A percentile compares a stretch with the other conserved stretches of the same genome.
phyloP scores from a whole-genome alignment of 768 basidiomycete genomes.

The Phanerochaete carnosa region DNA sequence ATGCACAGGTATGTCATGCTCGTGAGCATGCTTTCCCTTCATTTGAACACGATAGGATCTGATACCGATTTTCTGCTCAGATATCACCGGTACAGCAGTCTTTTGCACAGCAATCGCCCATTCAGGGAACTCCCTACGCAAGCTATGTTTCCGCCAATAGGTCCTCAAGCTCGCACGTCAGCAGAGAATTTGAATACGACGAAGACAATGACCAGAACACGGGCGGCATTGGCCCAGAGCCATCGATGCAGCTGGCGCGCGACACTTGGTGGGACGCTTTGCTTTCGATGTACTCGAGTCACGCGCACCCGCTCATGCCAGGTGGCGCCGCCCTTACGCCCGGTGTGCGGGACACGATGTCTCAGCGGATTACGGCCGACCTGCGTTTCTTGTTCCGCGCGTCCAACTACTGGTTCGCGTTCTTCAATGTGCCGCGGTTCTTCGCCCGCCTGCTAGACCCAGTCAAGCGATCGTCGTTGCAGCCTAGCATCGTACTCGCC shows the following conservation, averaged over 20 bases:
- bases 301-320: constrained; percentile 12
- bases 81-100: constrained; percentile 2
- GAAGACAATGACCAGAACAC: constrained; percentile 6
- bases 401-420: constrained; percentile 72
- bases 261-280: constrained; percentile 82
- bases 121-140: not conserved
- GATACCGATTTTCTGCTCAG: not conserved
- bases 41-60: not conserved
- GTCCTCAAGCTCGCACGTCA: not conserved
- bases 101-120: not conserved
- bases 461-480: constrained; percentile 49
- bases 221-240: constrained; percentile 36
- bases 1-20: constrained; percentile 6
- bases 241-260: constrained; percentile 63
- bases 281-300: constrained; percentile 45
- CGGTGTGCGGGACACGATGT: constrained; percentile 44
- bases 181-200: not conserved
- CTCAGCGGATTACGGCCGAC: constrained; percentile 47
- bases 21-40: not conserved
- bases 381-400: constrained; percentile 61
- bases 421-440: constrained; percentile 70
- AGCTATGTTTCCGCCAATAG: not conserved
- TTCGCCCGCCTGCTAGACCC: constrained; percentile 57
- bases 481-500: constrained; percentile 64
- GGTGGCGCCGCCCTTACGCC: constrained; percentile 31